Conservation (phyloP, 1,284 basidiomycete genomes). For the Moesziomyces globuligerus region DNA sequence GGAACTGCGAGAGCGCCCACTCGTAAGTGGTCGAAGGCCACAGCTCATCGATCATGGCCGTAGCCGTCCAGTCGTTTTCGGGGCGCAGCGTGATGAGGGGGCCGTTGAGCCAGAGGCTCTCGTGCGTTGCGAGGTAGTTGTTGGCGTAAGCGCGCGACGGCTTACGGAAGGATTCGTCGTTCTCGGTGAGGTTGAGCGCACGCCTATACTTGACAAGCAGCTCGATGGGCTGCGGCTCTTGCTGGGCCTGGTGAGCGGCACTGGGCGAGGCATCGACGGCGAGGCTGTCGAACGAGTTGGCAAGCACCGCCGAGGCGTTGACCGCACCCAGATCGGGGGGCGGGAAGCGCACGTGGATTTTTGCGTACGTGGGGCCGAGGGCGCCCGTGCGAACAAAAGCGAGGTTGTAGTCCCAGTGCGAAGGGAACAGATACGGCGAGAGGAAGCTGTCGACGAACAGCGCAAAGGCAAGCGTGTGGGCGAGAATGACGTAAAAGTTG, state of each 20-base stretch:
- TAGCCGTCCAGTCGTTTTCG: constrained; percentile 76
- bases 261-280: constrained; percentile 39
- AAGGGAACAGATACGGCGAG: constrained; percentile 64
- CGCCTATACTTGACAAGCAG: constrained; percentile 42
- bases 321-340: constrained; percentile 46
- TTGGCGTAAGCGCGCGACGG: constrained; percentile 18
- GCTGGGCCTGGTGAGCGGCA: neutral
- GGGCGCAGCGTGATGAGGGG: constrained; percentile 60
- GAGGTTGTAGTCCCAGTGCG: constrained; percentile 62
- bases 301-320: constrained; percentile 13
- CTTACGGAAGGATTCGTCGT: constrained; percentile 21
- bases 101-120: constrained; percentile 64
- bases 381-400: constrained; percentile 62
- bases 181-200: constrained; percentile 19
- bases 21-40: constrained; percentile 80
- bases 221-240: constrained; percentile 51
- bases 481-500: constrained; percentile 49
- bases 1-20: constrained; percentile 71
- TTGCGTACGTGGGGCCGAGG: constrained; percentile 55
- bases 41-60: constrained; percentile 73
- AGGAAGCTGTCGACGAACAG: constrained; percentile 62
- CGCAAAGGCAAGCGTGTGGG: constrained; percentile 56
- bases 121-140: constrained; percentile 34
- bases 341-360: constrained; percentile 63
- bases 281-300: constrained; percentile 44